Base-by-base conservation (phyloP, 129 eudicot genomes). In the Deinandra increscens region DNA sequence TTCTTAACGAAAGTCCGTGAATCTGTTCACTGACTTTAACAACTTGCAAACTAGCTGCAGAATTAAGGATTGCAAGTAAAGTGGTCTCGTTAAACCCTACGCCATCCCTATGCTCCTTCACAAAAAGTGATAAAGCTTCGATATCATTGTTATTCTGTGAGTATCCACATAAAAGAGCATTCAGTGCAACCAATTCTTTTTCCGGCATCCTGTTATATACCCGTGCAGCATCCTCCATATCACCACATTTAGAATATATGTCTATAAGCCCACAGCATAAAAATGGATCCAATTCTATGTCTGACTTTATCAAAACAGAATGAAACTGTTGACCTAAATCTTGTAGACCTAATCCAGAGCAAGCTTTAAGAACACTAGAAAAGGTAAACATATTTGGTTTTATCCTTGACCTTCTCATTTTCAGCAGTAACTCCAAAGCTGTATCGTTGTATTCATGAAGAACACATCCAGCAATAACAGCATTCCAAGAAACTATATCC, bases 401-500 rank as follows among this genome's bases (percentile, higher is more conserved):
- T 31, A 71, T 34, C 22, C 95, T 86, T 4, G 84, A 86, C 18
- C 78, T 70, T 72, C 74, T 84, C 96, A 92, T 92, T 64, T 51
- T 76, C 5, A 59, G n/a, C 65, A 89, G 77, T 17, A 86, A 77
- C 22, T 75, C 80, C 61, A 89, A 58, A 44, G 95, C 91, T 41
- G 23, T 53, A 58, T 79, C 76, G 34, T 92, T 71, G 63, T 74
- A 59, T 62, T 89, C 95, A 71, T 89, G 91, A 59, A 71, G 88
- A 63, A 89, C 89, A 74, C 85, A 86, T 6, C 96, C 96, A 54
- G 98, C 85, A 42, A 92, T 89, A 14, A 92, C 72, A 38, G 96
- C 89, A 81, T 92, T 92, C 98, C 98, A 92, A 0, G 98, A 89
- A 65, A 89, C 96, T 7, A 86, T 83, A 76, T 92, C 91, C 0